A percentile compares a stretch with the other conserved stretches of the same genome.
These are phyloP conservation scores for Russula griseocarnosa DNA, from an alignment of 768 basidiomycete genomes.

Conservation along the genomic window DNA sequence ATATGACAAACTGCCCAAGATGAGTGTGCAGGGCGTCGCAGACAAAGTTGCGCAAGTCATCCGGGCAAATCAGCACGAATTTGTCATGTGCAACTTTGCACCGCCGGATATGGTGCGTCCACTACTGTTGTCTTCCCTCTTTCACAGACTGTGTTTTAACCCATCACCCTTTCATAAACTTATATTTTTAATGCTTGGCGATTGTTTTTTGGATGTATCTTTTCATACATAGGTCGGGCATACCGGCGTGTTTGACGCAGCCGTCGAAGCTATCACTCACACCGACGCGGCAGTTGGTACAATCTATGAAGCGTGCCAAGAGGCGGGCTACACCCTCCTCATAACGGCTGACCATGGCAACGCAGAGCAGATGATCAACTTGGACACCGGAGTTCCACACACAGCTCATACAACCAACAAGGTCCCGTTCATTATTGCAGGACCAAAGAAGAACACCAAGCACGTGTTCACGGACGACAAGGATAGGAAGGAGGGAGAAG, in stretches of 20 bases:
- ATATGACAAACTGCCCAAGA: slow-evolving; percentile 86
- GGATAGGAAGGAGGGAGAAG: slow-evolving; percentile 49
- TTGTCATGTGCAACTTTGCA: slow-evolving; percentile 97
- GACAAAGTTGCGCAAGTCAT: too few relatives aligned
- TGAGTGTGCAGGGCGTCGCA: slow-evolving; percentile 85
- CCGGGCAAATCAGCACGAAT: slow-evolving; percentile 64
- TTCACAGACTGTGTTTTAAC: not conserved
- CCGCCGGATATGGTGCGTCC: slow-evolving; percentile 86
- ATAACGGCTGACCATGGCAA: too few relatives aligned
- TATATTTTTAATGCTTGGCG: not conserved
- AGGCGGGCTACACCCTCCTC: too few relatives aligned
- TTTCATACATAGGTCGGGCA: slow-evolving; percentile 71
- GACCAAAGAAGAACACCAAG: slow-evolving; percentile 36
- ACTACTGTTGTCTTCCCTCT: not conserved
- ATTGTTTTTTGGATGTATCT: not conserved
- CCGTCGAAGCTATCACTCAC: slow-evolving; percentile 80
- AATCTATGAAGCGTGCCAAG: slow-evolving; percentile 81
- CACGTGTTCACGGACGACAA: slow-evolving; percentile 51
- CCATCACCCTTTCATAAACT: not conserved
- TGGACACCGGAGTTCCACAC: too few relatives aligned
- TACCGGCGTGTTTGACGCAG: slow-evolving; percentile 88
- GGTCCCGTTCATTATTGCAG: slow-evolving; percentile 88
- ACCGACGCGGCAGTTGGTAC: slow-evolving; percentile 89
- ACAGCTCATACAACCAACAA: slow-evolving; percentile 83
- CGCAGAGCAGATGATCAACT: too few relatives aligned